Evolutionary conservation across 306 rosid genomes (phyloP).

Genomic region (Castanea crenata): DNA sequence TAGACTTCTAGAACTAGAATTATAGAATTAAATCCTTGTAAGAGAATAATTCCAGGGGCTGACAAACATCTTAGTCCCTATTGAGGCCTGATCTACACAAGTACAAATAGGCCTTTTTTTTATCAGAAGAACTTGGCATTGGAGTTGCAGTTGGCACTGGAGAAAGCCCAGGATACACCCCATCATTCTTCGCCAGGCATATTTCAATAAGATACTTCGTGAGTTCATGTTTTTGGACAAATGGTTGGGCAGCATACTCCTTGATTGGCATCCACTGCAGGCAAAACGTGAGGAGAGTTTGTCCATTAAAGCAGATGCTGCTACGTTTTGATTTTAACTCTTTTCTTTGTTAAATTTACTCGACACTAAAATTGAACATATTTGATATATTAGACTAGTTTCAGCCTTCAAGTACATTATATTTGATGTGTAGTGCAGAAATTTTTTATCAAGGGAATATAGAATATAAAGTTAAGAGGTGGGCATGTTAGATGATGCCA

Average conservation of each 20-base stretch:
- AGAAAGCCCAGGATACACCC: constrained; percentile 60
- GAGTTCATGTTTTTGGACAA: constrained; percentile 42
- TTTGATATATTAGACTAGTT: background rate
- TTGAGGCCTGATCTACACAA: constrained; percentile 38
- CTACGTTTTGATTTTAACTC: background rate
- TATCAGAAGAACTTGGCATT: constrained; percentile 7
- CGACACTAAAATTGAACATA: no score
- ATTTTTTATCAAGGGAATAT: background rate
- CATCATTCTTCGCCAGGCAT: constrained; percentile 50
- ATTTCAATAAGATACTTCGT: constrained; percentile 38
- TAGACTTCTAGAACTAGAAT: background rate
- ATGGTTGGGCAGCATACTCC: constrained; percentile 62
- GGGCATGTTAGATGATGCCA: background rate
- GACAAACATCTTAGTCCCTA: constrained; percentile 25
- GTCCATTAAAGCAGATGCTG: background rate
- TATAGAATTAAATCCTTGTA: background rate
- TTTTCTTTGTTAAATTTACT: background rate
- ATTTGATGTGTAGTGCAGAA: background rate
- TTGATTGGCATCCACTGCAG: constrained; percentile 87
- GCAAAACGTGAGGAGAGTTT: background rate
- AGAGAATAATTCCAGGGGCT: background rate
- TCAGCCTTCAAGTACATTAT: background rate
- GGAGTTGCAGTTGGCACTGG: constrained; percentile 19
- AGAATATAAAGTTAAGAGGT: background rate
- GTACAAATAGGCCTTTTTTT: constrained; percentile 40